Evolutionary conservation across 139 green algal genomes (phyloP).

Genomic region (Chlamydomonas incerta): DNA sequence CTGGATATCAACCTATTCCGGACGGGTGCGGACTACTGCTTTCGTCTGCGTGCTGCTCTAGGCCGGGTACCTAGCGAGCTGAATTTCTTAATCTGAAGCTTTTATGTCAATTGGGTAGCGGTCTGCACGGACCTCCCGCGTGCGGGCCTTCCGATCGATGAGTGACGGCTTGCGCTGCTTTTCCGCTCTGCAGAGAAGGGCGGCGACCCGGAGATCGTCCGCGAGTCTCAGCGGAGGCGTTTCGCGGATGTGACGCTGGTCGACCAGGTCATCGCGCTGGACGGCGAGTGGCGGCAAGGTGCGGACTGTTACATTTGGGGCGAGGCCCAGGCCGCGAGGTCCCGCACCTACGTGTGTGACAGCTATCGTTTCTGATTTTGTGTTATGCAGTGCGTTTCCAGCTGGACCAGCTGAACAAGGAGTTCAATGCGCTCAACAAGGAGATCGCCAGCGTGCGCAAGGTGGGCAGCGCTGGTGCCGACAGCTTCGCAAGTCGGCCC

Average conservation of each 20-base stretch:
- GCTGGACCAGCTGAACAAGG: slow-evolving; percentile 88
- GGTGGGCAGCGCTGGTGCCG: slow-evolving; percentile 38
- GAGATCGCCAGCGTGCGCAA: slow-evolving; percentile 86
- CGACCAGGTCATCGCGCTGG: slow-evolving; percentile 93
- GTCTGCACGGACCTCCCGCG: no score
- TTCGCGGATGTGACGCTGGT: slow-evolving; percentile 89
- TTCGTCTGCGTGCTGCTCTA: background rate
- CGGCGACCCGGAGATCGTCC: slow-evolving; percentile 92
- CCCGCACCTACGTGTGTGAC: background rate
- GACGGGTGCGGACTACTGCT: background rate
- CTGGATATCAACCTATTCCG: slow-evolving; percentile 97
- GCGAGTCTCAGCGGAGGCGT: slow-evolving; percentile 91
- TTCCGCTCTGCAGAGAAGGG: slow-evolving; percentile 90
- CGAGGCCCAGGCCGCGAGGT: no score
- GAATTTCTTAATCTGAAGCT: no score
- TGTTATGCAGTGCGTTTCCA: slow-evolving; percentile 74
- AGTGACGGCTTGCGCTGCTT: background rate
- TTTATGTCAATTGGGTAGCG: no score
- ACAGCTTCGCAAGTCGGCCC: no score
- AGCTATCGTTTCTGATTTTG: background rate
- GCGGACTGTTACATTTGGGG: background rate
- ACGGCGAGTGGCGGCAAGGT: slow-evolving; percentile 90
- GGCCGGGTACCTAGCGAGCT: no score
- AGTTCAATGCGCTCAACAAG: slow-evolving; percentile 96
- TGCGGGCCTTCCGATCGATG: no score